phyloP scores from a whole-genome alignment of 305 asterid genomes.

The Fraxinus baroniana region DNA sequence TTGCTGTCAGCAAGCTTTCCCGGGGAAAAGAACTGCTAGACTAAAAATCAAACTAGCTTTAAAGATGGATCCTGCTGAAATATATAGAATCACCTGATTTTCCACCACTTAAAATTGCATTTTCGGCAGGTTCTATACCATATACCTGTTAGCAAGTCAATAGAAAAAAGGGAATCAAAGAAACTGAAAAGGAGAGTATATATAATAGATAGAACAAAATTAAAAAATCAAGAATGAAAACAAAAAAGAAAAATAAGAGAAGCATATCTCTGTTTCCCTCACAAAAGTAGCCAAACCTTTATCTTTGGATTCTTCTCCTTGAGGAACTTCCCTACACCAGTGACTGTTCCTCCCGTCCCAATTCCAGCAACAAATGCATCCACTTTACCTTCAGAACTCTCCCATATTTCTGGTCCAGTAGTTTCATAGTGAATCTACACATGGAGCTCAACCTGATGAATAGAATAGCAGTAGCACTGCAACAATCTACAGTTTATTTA shows the following conservation, averaged over 20 bases:
- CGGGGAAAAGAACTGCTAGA: neutral
- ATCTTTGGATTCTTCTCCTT: conserved; percentile 43
- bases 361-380: conserved; percentile 43
- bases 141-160: conserved; percentile 25
- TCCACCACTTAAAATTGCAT: conserved; percentile 40
- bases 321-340: conserved; percentile 46
- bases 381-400: conserved; percentile 35
- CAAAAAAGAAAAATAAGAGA: neutral
- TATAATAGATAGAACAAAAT: neutral
- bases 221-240: neutral
- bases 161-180: neutral
- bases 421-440: conserved; percentile 44
- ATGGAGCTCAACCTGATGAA: conserved; percentile 14
- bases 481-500: neutral
- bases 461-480: neutral
- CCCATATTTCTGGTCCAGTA: conserved; percentile 55
- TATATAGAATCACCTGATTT: conserved; percentile 28
- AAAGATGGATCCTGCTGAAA: neutral
- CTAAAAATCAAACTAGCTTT: neutral
- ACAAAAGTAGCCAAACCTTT: conserved; percentile 22
- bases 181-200: neutral
- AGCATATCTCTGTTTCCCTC: neutral
- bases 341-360: conserved; percentile 52
- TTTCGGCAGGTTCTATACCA: conserved; percentile 47
- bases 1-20: neutral